Evolutionary conservation across 768 basidiomycete species (phyloP), one percentile per base, ranked within the genome.

Genomic region (Harrya chromipes): DNA sequence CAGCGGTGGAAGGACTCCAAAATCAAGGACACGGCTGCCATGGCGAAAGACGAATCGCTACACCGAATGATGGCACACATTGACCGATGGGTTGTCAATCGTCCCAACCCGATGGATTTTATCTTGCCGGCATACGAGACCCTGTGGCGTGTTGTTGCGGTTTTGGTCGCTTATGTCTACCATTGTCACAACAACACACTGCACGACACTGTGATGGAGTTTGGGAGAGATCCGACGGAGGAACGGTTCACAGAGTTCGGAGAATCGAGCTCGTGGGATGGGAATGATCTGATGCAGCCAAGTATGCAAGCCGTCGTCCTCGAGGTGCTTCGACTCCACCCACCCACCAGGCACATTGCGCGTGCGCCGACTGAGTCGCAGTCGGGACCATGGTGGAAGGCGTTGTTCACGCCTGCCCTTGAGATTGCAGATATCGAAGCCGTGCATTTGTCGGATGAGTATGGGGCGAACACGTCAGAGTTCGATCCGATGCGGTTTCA

Each of bases 121-220:
- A 72, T 85, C 39, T 72, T 85, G 10, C 84, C 84, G 0, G 67
- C 81, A 0, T 85, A 76, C 65, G 84, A 85, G 54, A 83, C 82
- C 0, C 66, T 83, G 50, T 85, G 84, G 83, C 72, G 82, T 0
- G 76, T 85, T 21, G 76, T 83, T 21, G 82, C 81, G 0, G 60
- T 80, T 1, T 74, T 76, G 0, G 62, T 74, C 49, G 69, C 68
- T 1, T 42, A 57, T 16, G 20, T 52, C 46, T 58, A 68, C 47
- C 57, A 66, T 21, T 46, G 57, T 40, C 52, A 67, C 31, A 49
- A 58, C 19, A 50, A 54, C 13, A 56, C 65, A 4, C 45, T 59
- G 12, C 60, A 46, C 2, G 31, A 60, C 0, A 59, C 57, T 0
- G 71, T 79, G 12, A 35, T 53, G 3, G 19, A 17, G 10, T 61